Base-by-base conservation (phyloP, 2,329 filamentous ascomycete genomes). In the Pseudogymnoascus verrucosus region DNA sequence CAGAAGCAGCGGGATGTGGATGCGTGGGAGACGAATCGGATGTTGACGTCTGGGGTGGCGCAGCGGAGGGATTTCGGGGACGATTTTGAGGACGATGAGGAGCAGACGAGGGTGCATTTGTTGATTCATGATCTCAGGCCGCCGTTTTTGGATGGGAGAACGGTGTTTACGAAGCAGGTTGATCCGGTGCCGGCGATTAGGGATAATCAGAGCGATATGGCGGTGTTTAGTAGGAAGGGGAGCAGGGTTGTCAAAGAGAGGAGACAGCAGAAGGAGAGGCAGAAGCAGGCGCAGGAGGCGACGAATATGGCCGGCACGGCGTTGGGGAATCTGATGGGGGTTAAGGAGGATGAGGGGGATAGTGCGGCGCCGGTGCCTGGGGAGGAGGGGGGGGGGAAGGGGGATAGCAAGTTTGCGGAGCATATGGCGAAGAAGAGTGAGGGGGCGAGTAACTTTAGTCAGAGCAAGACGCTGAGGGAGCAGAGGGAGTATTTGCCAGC, bases 1-100 rank as follows among this genome's bases (percentile, higher is more conserved):
- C 91, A 96, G 76, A 90, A 93, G 70, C 91, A 96, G 74, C 92
- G 90, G 73, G 95, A 99, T 73, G 92, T 95, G 47, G 95, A 99
- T 76, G 93, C 93, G 0, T 99, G 95, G 95, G 96, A 99, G 76
- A 95, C 93, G 14, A 99, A 99, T 74, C 90, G 95, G 65, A 98
- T 99, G 95, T 82, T 99, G 65, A 95, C 93, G 1, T 97, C 93
- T 19, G 93, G 93, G 64, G 93, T 99, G 16, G 95, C 95, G 16
- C 96, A 99, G 75, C 82, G 93, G 71, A 82, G 91, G 68, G 90
- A 95, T 70, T 85, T 91, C 73, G 87, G 88, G 23, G 83, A 85
- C 59, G 91, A 95, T 72, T 96, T 97, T 71, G 88, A 89, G 61
- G 89, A 96, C 67, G 95, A 99, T 67, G 89, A 97, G 60, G 95